Base-by-base conservation (phyloP, 2,329 filamentous ascomycete species). In the Microdochium trichocladiopsis region DNA sequence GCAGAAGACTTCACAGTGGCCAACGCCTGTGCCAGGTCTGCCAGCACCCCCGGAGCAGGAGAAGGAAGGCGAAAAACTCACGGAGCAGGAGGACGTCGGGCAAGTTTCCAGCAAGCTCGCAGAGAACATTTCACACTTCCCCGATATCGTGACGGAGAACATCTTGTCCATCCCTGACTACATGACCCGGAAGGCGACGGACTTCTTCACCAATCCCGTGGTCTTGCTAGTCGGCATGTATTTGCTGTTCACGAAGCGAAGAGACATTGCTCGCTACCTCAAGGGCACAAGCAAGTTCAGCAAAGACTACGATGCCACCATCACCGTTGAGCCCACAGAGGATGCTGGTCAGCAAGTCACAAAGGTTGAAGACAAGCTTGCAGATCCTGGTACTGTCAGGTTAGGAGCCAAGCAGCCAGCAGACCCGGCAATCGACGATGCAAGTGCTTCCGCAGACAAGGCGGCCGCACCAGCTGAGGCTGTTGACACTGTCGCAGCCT, bases 171-270 rank as follows among this genome's bases (percentile, higher is more conserved):
- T 84, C 1, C 79, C 77, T 1, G 70, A 75, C 45, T 72, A 74
- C 23, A 78, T 75, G 0, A 69, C 71, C 0, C 71, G 77, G 43
- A 79, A 72, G 52, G 65, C 81, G 9, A 62, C 78, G 6, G 80
- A 84, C 45, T 74, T 84, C 12, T 62, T 84, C 45, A 76, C 71
- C 51, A 83, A 83, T 54, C 80, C 80, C 0, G 70, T 77, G 10
- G 65, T 79, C 9, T 70, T 79, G 6, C 60, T 78, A 2, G 58
- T 79, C 16, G 64, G 79, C 23, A 51, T 60, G 25, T 53, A 43
- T 16, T 33, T 63, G 2, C 41, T 45, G 14, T 18, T 45, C 5
- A 45, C 41, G 16, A 45, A 45, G 41, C 41, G 41, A 5, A 21
- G 41, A 18, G 41, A 45, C 22, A 6, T 45, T 8, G 41, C 41